Percentiles rank a stretch among this genome's conserved stretches.
These are phyloP conservation scores for Verticillium alfalfae DNA, from an alignment of 2,329 filamentous ascomycete species.

Conservation along the genomic window DNA sequence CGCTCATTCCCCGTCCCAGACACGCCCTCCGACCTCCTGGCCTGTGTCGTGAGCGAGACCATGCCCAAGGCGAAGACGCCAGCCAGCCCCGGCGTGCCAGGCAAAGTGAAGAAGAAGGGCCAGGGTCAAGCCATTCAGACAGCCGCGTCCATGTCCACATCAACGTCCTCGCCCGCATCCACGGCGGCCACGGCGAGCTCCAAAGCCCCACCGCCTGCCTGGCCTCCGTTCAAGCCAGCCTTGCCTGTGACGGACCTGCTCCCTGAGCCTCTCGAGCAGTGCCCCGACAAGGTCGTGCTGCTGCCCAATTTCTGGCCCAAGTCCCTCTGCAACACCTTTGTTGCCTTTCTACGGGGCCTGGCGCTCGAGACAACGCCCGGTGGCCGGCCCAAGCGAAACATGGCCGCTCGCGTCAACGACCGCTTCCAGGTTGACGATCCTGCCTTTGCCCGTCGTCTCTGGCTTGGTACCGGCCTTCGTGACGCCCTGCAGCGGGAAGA, in stretches of 20 bases:
- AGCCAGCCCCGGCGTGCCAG: neutral
- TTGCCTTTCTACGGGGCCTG: conserved; percentile 63
- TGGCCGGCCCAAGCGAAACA: conserved; percentile 69
- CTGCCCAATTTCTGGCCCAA: conserved; percentile 71
- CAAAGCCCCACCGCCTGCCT: conserved; percentile 38
- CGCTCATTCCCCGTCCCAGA: neutral
- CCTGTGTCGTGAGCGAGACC: neutral
- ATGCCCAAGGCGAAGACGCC: conserved; percentile 13
- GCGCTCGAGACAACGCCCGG: conserved; percentile 69
- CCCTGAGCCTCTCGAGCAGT: conserved; percentile 45
- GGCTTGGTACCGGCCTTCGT: conserved; percentile 70
- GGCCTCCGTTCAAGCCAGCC: conserved; percentile 67
- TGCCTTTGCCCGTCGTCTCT: conserved; percentile 67
- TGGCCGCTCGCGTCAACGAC: conserved; percentile 83
- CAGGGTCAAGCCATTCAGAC: neutral
- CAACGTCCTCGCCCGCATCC: conserved; percentile 6
- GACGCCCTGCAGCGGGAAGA: conserved; percentile 45
- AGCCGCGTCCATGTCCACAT: neutral
- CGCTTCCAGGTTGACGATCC: conserved; percentile 78
- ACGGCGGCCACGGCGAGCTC: conserved; percentile 8
- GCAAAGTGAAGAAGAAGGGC: conserved; percentile 7
- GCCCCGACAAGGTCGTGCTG: conserved; percentile 62
- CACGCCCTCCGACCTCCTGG: neutral
- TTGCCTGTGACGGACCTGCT: conserved; percentile 60
- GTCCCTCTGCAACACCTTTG: conserved; percentile 69